Percentiles rank a stretch among this genome's conserved stretches.
These are phyloP conservation scores for Stevia rebaudiana DNA, from an alignment of 140 eudicot genomes.

Conservation along the genomic window DNA sequence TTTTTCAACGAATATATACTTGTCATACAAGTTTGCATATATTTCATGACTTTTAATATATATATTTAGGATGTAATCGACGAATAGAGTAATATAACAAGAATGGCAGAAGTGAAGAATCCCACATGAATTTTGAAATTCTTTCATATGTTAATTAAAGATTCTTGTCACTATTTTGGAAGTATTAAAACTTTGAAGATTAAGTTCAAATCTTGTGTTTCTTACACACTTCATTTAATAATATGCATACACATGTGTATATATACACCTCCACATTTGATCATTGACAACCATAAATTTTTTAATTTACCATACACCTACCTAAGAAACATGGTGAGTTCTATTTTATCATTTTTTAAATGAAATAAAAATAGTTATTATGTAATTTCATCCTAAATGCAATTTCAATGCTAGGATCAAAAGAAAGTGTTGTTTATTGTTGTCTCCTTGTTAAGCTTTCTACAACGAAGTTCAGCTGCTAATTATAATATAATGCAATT, in stretches of 20 bases:
- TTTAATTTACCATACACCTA: not conserved
- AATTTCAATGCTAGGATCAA: not conserved
- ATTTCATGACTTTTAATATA: not conserved
- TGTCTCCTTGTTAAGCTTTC: constrained; percentile 10
- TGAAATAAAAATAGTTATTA: not conserved
- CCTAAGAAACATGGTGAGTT: constrained; percentile 25
- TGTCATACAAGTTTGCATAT: too few species aligned
- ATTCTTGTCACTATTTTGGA: constrained; percentile 16
- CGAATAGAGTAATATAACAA: not conserved
- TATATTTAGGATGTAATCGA: not conserved
- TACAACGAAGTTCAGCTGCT: constrained; percentile 8
- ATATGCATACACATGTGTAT: not conserved
- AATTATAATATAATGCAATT: constrained; percentile 24
- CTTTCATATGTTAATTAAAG: constrained; percentile 10
- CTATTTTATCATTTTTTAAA: not conserved
- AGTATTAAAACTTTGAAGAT: constrained; percentile 10
- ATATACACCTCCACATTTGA: constrained; percentile 17
- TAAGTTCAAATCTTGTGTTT: constrained; percentile 5
- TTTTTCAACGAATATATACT: not conserved
- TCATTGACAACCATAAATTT: not conserved
- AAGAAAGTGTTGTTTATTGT: not conserved
- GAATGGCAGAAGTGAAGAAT: not conserved
- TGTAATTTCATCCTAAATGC: not conserved
- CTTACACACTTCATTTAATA: constrained; percentile 6
- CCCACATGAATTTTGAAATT: constrained; percentile 1